Evolutionary conservation across 2,329 filamentous ascomycete genomes (phyloP).

Genomic region (Clarireedia monteithiana): DNA sequence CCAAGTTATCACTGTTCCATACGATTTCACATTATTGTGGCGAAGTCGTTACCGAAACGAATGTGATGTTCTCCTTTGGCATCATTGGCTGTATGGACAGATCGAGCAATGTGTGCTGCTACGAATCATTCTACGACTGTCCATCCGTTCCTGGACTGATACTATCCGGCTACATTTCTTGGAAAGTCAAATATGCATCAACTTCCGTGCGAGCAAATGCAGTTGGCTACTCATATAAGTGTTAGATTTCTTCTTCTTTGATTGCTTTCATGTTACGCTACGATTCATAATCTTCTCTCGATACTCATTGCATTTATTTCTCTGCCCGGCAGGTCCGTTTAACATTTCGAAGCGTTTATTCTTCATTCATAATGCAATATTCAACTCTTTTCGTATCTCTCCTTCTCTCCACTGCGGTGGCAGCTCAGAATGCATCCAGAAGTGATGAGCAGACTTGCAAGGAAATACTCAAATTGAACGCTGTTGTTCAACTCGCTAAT

Average conservation of each 20-base stretch:
- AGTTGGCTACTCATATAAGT: not conserved
- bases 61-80: too few species aligned
- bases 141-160: too few species aligned
- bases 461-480: slow-evolving; percentile 27
- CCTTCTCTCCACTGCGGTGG: slow-evolving; percentile 17
- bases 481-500: slow-evolving; percentile 28
- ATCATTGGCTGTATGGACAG: too few species aligned
- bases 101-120: too few species aligned
- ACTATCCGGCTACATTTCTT: too few species aligned
- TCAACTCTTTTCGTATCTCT: slow-evolving; percentile 19
- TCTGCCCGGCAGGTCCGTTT: slow-evolving; percentile 5
- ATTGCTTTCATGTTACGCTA: not conserved
- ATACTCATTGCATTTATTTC: not conserved
- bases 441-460: slow-evolving; percentile 29
- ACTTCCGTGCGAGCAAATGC: too few species aligned
- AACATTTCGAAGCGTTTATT: not conserved
- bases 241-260: not conserved
- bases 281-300: not conserved
- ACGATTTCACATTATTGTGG: too few species aligned
- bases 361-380: slow-evolving; percentile 15
- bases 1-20: too few species aligned
- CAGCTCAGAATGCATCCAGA: slow-evolving; percentile 28
- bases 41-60: too few species aligned
- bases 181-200: too few species aligned
- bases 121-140: too few species aligned